phyloP scores from a whole-genome alignment of 257 asterid genomes.

The Solanum raphanifolium region DNA sequence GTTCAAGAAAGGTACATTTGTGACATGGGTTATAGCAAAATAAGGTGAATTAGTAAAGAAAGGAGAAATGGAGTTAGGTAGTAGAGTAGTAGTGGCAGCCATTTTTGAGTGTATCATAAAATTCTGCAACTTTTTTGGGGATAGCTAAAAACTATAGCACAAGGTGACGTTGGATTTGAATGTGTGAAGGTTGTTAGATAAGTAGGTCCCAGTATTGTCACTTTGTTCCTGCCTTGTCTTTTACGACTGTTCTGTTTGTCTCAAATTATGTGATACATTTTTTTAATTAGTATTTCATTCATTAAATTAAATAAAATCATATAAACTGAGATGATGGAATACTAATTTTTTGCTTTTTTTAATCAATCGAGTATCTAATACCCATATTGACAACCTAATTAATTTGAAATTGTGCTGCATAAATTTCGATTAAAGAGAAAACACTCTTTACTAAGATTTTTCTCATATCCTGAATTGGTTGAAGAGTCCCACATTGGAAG shows the following conservation, averaged over 20 bases:
- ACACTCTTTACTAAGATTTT: background rate
- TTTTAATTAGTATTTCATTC: too few species aligned
- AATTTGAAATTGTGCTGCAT: too few species aligned
- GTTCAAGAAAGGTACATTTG: conserved; percentile 13
- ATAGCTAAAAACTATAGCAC: background rate
- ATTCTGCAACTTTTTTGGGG: background rate
- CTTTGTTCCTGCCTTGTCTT: background rate
- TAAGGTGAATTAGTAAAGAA: conserved; percentile 25
- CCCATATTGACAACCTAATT: background rate
- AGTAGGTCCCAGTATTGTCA: conserved; percentile 30
- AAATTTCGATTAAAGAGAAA: too few species aligned
- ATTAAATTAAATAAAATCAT: too few species aligned
- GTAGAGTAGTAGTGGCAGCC: conserved; percentile 45
- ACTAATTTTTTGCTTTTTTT: too few species aligned
- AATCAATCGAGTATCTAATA: background rate
- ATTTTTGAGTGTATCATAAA: conserved; percentile 8
- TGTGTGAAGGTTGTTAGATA: conserved; percentile 59
- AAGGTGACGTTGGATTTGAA: conserved; percentile 36
- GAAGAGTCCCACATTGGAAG: background rate
- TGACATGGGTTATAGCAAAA: conserved; percentile 15
- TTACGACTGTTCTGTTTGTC: too few species aligned
- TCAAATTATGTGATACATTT: background rate
- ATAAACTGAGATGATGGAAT: too few species aligned
- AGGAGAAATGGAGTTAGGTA: conserved; percentile 32
- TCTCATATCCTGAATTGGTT: too few species aligned